Conservation (phyloP, 768 basidiomycete genomes). For the Scleroderma citrinum region DNA sequence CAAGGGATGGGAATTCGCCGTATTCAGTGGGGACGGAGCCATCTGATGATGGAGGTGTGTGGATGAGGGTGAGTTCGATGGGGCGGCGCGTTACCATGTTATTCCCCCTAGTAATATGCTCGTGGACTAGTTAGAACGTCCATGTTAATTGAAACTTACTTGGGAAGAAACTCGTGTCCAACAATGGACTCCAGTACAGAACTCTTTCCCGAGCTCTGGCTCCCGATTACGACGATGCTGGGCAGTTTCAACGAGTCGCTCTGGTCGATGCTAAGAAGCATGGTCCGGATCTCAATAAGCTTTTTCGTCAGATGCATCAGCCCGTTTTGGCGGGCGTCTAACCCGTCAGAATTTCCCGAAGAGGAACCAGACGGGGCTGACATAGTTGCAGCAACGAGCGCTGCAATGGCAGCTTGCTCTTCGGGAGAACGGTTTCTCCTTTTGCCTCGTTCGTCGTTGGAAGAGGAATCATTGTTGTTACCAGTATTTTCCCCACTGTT, state of each 20-base stretch:
- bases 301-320: slow-evolving; percentile 92
- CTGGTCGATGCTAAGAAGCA: slow-evolving; percentile 95
- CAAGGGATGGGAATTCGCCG: slow-evolving; percentile 90
- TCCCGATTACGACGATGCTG: slow-evolving; percentile 97
- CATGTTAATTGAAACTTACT: slow-evolving; percentile 49
- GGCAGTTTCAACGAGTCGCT: slow-evolving; percentile 91
- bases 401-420: slow-evolving; percentile 62
- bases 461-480: slow-evolving; percentile 22
- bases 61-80: slow-evolving; percentile 94
- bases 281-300: slow-evolving; percentile 91
- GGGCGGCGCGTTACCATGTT: slow-evolving; percentile 99
- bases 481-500: slow-evolving; percentile 17
- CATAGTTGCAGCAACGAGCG: slow-evolving; percentile 71
- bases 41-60: slow-evolving; percentile 60
- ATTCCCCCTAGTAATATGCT: slow-evolving; percentile 73
- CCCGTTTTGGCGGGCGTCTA: slow-evolving; percentile 63
- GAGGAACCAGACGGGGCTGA: slow-evolving; percentile 68
- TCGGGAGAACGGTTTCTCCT: slow-evolving; percentile 39
- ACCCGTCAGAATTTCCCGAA: slow-evolving; percentile 17
- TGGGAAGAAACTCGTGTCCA: slow-evolving; percentile 95
- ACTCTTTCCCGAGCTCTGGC: slow-evolving; percentile 98
- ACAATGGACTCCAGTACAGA: slow-evolving; percentile 96
- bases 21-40: slow-evolving; percentile 66
- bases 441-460: slow-evolving; percentile 29
- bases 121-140: neutral